Base-by-base conservation (phyloP, 2,329 filamentous ascomycete genomes). In the Chaetomium olivaceum region DNA sequence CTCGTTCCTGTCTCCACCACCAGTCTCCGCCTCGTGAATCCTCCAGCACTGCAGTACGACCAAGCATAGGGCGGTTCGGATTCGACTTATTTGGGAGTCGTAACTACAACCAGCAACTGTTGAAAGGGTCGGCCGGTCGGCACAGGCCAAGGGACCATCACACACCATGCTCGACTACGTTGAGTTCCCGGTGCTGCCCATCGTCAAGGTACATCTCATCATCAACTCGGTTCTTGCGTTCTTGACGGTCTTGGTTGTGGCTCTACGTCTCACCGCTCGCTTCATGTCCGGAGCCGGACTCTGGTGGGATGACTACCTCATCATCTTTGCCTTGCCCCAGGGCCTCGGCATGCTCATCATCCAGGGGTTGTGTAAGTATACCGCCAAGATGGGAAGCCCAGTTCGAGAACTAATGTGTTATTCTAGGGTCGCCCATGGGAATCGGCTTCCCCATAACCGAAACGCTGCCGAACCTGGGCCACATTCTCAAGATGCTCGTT, bases 231-330 rank as follows among this genome's bases (percentile, higher is more conserved):
- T 71, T 50, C 19, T 74, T 31, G 62, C 70, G 21, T 58, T 71
- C 48, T 33, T 76, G 19, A 70, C 73, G 2, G 39, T 73, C 21
- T 6, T 63, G 27, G 69, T 71, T 23, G 71, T 77, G 43, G 70
- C 48, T 4, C 64, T 75, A 11, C 71, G 76, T 19, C 58, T 77
- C 3, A 46, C 71, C n/a, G 63, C 73, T 14, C 74, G 75, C 14
- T 67, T 73, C 46, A 43, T 69, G 29, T 70, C 72, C 7, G 72
- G 72, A 12, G 70, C 71, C 16, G 70, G 69, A n/a, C 67, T 78
- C n/a, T 74, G 76, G 52, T 74, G 71, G 70, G 78, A 80, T 70
- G 78, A 80, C 67, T 76, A 73, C 64, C 70, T 79, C n/a, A 77
- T 78, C 55, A 54, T 77, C 1, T 27, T 75, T 36, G 72, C 77